These are phyloP conservation scores for Solanum piurae DNA, from an alignment of 257 asterid genomes.

Conservation along the genomic window DNA sequence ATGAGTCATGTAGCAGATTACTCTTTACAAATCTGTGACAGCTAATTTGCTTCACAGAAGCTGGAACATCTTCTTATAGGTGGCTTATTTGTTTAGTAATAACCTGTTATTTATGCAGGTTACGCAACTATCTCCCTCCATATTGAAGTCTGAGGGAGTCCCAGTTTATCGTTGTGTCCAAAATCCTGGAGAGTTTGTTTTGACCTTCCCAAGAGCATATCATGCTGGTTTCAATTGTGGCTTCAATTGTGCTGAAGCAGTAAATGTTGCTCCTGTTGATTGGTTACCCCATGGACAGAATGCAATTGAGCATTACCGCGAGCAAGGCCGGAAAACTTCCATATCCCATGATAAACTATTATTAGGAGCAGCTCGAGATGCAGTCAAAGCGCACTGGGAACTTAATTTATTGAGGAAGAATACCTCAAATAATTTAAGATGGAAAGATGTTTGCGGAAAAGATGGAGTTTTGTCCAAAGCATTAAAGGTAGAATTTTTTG, in stretches of 20 bases:
- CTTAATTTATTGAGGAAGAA: slow-evolving; percentile 66
- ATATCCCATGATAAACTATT: slow-evolving; percentile 90
- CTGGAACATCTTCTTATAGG: neutral
- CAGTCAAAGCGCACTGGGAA: slow-evolving; percentile 96
- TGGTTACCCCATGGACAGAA: slow-evolving; percentile 97
- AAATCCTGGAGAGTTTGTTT: slow-evolving; percentile 86
- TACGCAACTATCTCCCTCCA: slow-evolving; percentile 88
- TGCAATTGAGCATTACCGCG: slow-evolving; percentile 86
- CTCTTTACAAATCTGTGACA: neutral
- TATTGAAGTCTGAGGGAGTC: slow-evolving; percentile 71
- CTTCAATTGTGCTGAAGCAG: slow-evolving; percentile 98
- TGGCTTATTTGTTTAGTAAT: neutral
- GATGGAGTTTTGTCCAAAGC: slow-evolving; percentile 79
- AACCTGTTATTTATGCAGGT: slow-evolving; percentile 39
- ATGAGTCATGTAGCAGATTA: neutral
- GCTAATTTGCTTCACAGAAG: neutral
- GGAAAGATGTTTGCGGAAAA: slow-evolving; percentile 91
- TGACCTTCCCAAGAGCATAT: slow-evolving; percentile 98
- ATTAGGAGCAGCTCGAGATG: slow-evolving; percentile 97
- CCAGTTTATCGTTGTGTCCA: slow-evolving; percentile 92
- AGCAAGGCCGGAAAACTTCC: slow-evolving; percentile 75
- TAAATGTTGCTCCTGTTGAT: slow-evolving; percentile 97
- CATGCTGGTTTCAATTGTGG: slow-evolving; percentile 98
- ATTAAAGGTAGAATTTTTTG: slow-evolving; percentile 45
- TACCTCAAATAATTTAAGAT: slow-evolving; percentile 57